A percentile compares a stretch with the other conserved stretches of the same genome.
These are phyloP conservation scores for Cordyceps militaris DNA, from an alignment of 2,329 filamentous ascomycete species.

Conservation along the genomic window DNA sequence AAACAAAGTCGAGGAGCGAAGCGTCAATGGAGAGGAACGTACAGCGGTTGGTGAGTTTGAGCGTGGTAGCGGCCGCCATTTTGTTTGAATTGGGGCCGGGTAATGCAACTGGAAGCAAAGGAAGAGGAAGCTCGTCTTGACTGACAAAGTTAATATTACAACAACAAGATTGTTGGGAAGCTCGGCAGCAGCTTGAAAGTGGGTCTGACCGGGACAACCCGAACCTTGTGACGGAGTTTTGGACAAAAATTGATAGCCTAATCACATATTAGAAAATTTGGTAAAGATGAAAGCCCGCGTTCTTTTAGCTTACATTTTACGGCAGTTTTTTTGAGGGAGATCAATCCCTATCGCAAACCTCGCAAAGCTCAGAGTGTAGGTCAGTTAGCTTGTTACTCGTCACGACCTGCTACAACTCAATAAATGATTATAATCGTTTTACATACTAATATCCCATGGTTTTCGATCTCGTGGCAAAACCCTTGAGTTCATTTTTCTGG, in stretches of 20 bases:
- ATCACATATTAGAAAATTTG: no score
- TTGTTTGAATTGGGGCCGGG: background rate
- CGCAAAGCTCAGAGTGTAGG: no score
- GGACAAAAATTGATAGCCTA: no score
- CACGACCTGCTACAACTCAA: background rate
- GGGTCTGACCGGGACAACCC: background rate
- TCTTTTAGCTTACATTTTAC: no score
- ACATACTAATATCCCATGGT: no score
- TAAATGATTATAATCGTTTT: background rate
- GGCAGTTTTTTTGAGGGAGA: no score
- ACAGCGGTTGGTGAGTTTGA: slow-evolving; percentile 39
- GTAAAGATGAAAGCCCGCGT: no score
- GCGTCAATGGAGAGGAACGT: slow-evolving; percentile 11
- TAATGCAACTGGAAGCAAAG: background rate
- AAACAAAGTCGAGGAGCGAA: background rate
- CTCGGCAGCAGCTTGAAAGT: slow-evolving; percentile 9
- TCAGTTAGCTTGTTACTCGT: background rate
- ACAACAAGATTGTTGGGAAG: slow-evolving; percentile 9
- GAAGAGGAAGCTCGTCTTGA: background rate
- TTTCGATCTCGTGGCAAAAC: background rate
- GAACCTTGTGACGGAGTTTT: no score
- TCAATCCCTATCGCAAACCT: no score
- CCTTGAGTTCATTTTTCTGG: background rate
- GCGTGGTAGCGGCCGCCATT: slow-evolving; percentile 28
- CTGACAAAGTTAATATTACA: no score